A percentile compares a stretch with the other conserved stretches of the same genome.
These are phyloP conservation scores for Oxyria digyna DNA, from an alignment of 148 eudicot species.

Conservation along the genomic window DNA sequence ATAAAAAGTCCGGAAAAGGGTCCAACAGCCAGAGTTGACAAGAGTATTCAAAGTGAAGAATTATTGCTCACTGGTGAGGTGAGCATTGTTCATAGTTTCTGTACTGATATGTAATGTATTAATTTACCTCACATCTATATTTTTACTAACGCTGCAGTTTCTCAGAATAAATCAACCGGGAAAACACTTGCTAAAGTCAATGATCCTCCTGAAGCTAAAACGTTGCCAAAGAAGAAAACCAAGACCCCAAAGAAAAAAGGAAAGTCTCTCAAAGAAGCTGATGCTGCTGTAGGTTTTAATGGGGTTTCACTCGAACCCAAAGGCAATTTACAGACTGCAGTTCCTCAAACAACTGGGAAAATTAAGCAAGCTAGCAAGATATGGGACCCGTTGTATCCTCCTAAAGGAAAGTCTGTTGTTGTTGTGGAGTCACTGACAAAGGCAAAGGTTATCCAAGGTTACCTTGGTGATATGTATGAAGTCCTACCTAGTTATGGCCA, in stretches of 20 bases:
- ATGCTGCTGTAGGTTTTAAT: conserved; percentile 15
- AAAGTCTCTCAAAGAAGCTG: conserved; percentile 22
- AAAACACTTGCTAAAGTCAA: conserved; percentile 20
- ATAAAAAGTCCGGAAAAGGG: conserved; percentile 18
- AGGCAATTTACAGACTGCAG: conserved; percentile 17
- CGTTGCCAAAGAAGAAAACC: conserved; percentile 23
- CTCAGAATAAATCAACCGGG: conserved; percentile 35
- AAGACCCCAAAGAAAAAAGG: conserved; percentile 24
- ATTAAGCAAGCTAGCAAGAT: conserved; percentile 26
- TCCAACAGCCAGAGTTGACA: conserved; percentile 17
- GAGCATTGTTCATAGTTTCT: conserved; percentile 13
- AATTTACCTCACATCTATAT: conserved; percentile 13
- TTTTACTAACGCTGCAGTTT: conserved; percentile 24
- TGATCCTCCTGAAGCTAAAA: conserved; percentile 17
- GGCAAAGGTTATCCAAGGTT: conserved; percentile 95
- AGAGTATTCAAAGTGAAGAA: conserved; percentile 12
- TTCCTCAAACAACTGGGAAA: conserved; percentile 18
- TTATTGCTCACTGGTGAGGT: conserved; percentile 32
- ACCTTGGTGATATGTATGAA: conserved; percentile 91
- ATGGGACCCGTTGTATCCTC: conserved; percentile 55
- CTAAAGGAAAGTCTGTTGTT: conserved; percentile 65
- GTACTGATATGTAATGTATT: not conserved
- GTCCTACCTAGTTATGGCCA: conserved; percentile 97
- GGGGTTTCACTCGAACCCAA: conserved; percentile 16
- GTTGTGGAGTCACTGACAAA: conserved; percentile 90